Evolutionary conservation across 345 rosid genomes (phyloP), one percentile per base, ranked within the genome.

Genomic region (Camelina neglecta): DNA sequence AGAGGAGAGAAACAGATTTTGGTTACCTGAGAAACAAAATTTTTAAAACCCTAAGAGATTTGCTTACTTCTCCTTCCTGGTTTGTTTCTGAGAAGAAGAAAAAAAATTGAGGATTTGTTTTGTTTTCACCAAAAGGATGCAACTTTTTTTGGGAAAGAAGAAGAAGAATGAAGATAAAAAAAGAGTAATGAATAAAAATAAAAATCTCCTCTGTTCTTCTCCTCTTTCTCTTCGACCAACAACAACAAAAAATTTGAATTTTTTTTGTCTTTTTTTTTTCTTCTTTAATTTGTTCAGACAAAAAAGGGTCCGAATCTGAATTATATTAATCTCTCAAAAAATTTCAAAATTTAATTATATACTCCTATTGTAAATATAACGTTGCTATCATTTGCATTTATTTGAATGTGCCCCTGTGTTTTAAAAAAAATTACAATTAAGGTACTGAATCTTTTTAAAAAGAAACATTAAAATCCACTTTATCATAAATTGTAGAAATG

Each of bases 211-310:
- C 65, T 77, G 73, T 73, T 67, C 73, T 65, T 71, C 72, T 12
- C 39, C 58, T 75, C 60, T 77, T 77, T 77, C 68, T 77, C 81
- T 77, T 72, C 77, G 69, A 71, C 76, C 81, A 77, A 71, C 81
- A 71, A 70, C 39, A 57, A 39, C 3, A 38, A 21, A 16, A 66
- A 48, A 47, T 58, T 77, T 72, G 58, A 77, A 71, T 4, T 50
- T 58, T 58, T 29, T 33, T 31, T 5, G 16, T 35, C 45, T 42
- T 33, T 45, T 69, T 51, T 50, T 41, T 47, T 35, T 35, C 55
- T 54, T 31, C 53, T 31, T 11, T 29, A 29, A 29, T 20, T 54
- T 76, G 64, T 7, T 72, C 77, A 21, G 77, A 72, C 67, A 57
- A 57, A 58, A 65, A 38, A 18, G 20, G 13, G 73, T 71, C 77